Percentiles rank a stretch among this genome's conserved stretches.
Conservation (phyloP, 2,329 filamentous ascomycete species). For the Zymoseptoria tritici region DNA sequence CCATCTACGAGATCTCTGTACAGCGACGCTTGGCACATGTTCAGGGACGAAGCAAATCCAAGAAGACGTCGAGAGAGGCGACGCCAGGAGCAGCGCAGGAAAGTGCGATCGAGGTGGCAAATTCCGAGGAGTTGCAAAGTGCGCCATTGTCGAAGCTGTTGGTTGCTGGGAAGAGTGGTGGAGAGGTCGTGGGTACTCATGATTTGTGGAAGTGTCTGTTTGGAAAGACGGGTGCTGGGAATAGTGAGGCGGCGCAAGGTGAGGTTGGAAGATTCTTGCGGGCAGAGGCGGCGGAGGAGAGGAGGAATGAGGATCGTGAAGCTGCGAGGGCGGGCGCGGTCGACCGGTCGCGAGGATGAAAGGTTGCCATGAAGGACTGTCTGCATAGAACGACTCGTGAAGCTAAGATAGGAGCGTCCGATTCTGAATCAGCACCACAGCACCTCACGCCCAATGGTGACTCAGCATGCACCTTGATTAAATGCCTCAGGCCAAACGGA, state of each 20-base stretch:
- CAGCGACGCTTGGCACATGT: slow-evolving; percentile 72
- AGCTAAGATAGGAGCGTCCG: too few relatives aligned
- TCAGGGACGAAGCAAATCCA: slow-evolving; percentile 27
- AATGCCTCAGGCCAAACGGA: too few relatives aligned
- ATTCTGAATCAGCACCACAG: too few relatives aligned
- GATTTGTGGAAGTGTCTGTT: slow-evolving; percentile 91
- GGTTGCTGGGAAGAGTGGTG: slow-evolving; percentile 60
- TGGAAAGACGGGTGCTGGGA: slow-evolving; percentile 41
- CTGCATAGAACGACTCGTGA: too few relatives aligned
- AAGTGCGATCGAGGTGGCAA: slow-evolving; percentile 67
- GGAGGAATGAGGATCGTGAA: background rate
- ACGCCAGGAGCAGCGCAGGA: slow-evolving; percentile 37
- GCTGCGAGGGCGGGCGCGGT: too few relatives aligned
- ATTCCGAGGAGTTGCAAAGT: slow-evolving; percentile 74
- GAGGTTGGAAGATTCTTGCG: slow-evolving; percentile 47
- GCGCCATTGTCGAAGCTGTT: slow-evolving; percentile 64
- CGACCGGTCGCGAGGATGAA: too few relatives aligned
- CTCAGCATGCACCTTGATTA: too few relatives aligned
- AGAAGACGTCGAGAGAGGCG: slow-evolving; percentile 23
- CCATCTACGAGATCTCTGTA: slow-evolving; percentile 82
- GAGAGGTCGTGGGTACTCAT: slow-evolving; percentile 68
- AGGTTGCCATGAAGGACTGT: too few relatives aligned
- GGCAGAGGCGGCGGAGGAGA: slow-evolving; percentile 47
- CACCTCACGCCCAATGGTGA: too few relatives aligned
- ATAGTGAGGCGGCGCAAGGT: slow-evolving; percentile 22